Percentiles rank a stretch among this genome's conserved stretches.
phyloP scores from a whole-genome alignment of 305 asterid species.

The Ajuga reptans region DNA sequence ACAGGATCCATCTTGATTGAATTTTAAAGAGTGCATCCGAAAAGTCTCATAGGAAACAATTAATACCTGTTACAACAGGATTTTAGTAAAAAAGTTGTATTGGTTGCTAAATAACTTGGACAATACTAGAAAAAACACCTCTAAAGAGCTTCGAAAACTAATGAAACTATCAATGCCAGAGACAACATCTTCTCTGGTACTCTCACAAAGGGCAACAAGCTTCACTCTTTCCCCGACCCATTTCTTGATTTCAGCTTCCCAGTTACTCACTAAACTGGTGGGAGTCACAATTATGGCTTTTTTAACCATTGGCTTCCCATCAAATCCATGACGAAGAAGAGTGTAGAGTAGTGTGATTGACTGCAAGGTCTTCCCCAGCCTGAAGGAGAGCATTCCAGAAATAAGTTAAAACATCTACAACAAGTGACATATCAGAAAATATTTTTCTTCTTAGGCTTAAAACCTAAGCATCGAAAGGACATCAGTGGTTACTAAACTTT shows the following conservation, averaged over 20 bases:
- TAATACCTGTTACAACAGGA: constrained; percentile 49
- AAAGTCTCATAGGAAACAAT: constrained; percentile 96
- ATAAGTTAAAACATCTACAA: constrained; percentile 12
- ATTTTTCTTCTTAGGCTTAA: not conserved
- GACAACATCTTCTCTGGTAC: constrained; percentile 81
- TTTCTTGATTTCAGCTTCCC: constrained; percentile 96
- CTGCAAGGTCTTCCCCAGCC: constrained; percentile 94
- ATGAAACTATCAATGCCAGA: constrained; percentile 69
- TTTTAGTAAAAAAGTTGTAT: constrained; percentile 7
- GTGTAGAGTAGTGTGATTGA: constrained; percentile 87
- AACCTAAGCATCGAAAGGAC: constrained; percentile 1
- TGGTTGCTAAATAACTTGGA: constrained; percentile 16
- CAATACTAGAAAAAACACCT: constrained; percentile 38
- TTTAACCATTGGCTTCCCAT: constrained; percentile 78
- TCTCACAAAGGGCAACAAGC: constrained; percentile 92
- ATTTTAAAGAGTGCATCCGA: constrained; percentile 84
- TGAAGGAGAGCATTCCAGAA: constrained; percentile 32
- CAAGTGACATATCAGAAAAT: not conserved
- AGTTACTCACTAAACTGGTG: constrained; percentile 90
- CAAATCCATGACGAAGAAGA: constrained; percentile 87
- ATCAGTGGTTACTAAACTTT: constrained; percentile 22
- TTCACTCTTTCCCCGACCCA: constrained; percentile 95
- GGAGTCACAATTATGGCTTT: constrained; percentile 94
- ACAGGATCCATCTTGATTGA: constrained; percentile 67
- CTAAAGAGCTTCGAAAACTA: constrained; percentile 42